Base-by-base conservation (phyloP, 2,329 filamentous ascomycete species). In the Penicillium sp. region DNA sequence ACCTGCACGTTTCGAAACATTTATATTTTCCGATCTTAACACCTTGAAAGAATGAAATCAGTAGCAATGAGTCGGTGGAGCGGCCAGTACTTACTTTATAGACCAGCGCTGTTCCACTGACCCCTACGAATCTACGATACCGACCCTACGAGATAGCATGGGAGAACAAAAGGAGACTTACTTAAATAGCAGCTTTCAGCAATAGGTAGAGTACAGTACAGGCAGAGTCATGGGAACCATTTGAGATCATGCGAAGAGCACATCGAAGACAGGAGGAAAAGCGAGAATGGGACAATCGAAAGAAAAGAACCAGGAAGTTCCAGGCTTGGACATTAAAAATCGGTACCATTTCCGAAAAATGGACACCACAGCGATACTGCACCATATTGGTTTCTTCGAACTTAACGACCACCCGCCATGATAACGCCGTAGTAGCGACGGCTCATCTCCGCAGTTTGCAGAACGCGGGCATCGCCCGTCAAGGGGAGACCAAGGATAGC, bases 401-500 rank as follows among this genome's bases (percentile, higher is more conserved):
- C 37, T 65, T 58, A 73, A 49, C 68, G 63, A 36, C 64, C 70
- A 56, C 70, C 72, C 7, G 73, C 79, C 80, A 86, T 82, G 34
- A 87, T 75, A 49, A 79, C 78, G 50, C 77, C 77, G 67, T 88
- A 89, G 61, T 88, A 88, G 46, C 79, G 78, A 60, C 84, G 76
- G 57, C 86, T 84, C 58, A 89, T 74, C 53, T 87, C 81, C 29
- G 83, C 80, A 8, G 86, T 84, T 67, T 91, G 86, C 59, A 80
- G 77, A 52, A 89, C 71, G 59, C 86, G 80, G 33, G 82, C 79
- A 66, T 92, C 87, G 59, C 88, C 84, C 4, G 87, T 89, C 44
- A 92, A 60, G 30, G 72, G 71, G 10, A 75, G 63, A 31, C 65
- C 63, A 4, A 76, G 67, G 25, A 75, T 65, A 36, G 65, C 61